Evolutionary conservation across 139 green algal species (phyloP).

Genomic region (Tetradesmus lagerheimii): DNA sequence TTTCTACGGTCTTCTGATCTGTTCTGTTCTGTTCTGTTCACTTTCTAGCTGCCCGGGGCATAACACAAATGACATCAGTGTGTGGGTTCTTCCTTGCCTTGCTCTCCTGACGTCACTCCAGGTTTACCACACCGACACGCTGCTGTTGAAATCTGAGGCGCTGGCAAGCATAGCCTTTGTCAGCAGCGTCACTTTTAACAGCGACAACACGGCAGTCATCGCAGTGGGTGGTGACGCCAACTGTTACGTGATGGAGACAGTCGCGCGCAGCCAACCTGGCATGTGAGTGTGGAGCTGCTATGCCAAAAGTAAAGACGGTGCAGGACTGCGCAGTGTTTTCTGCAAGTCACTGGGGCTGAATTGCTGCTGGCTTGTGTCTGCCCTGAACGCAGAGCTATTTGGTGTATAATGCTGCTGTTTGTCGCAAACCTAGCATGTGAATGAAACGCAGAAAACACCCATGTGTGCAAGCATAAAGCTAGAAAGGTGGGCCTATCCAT

Average conservation of each 20-base stretch:
- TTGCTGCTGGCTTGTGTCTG: neutral
- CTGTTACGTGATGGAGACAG: constrained; percentile 46
- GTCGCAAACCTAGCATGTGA: neutral
- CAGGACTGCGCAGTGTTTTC: neutral
- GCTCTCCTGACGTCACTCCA: neutral
- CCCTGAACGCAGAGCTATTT: neutral
- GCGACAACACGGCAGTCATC: constrained; percentile 32
- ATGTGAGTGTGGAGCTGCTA: too few species aligned
- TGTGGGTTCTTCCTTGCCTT: neutral
- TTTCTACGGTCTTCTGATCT: too few species aligned
- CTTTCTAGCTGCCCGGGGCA: too few species aligned
- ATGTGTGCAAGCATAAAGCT: too few species aligned
- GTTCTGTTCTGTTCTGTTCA: too few species aligned
- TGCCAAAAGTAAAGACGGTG: too few species aligned
- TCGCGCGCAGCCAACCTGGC: neutral
- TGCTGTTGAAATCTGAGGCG: constrained; percentile 7
- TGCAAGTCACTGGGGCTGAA: neutral
- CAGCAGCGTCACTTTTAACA: constrained; percentile 14
- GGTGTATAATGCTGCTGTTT: neutral
- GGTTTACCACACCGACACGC: neutral
- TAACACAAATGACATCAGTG: too few species aligned
- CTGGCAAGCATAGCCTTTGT: constrained; percentile 48
- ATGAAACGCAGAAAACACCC: too few species aligned
- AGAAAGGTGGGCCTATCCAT: too few species aligned
- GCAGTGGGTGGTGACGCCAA: constrained; percentile 52